These are phyloP conservation scores for Singerocomus rubriflavus DNA, from an alignment of 1,284 basidiomycete genomes.

Conservation along the genomic window DNA sequence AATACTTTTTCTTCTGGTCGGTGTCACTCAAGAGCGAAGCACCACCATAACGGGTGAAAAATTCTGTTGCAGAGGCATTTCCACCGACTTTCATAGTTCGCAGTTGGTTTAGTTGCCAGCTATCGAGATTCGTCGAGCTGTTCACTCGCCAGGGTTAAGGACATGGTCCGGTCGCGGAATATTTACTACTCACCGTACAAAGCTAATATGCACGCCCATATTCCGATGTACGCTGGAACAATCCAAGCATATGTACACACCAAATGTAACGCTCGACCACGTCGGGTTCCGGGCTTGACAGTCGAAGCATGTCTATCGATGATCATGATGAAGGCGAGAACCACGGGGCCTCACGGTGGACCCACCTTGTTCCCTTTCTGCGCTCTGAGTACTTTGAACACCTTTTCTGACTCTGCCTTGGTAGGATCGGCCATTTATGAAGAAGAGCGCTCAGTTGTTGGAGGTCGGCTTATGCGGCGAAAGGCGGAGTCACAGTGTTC, in stretches of 20 bases:
- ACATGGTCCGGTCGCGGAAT: not conserved
- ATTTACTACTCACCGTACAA: constrained; percentile 73
- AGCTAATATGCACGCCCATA: constrained; percentile 97
- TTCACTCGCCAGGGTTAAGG: constrained; percentile 19
- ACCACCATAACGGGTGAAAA: constrained; percentile 88
- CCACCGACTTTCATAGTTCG: constrained; percentile 97
- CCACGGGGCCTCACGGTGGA: not conserved
- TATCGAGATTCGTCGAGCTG: constrained; percentile 96
- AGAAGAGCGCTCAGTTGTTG: not conserved
- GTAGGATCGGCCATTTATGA: constrained; percentile 63
- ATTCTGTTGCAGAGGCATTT: constrained; percentile 86
- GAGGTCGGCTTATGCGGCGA: constrained; percentile 7
- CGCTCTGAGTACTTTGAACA: constrained; percentile 72
- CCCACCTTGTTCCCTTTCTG: constrained; percentile 90
- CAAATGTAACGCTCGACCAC: constrained; percentile 96
- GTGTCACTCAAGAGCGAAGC: constrained; percentile 65
- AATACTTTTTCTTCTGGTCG: constrained; percentile 90
- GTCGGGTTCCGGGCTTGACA: constrained; percentile 96
- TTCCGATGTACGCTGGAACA: constrained; percentile 96
- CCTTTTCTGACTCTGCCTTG: constrained; percentile 74
- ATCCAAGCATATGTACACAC: constrained; percentile 96
- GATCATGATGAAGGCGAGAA: constrained; percentile 7
- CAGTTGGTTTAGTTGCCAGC: constrained; percentile 89
- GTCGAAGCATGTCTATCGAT: constrained; percentile 87
- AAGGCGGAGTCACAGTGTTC: constrained; percentile 2